Conservation (phyloP, 441 rosid species). For the Daphne laureola region DNA sequence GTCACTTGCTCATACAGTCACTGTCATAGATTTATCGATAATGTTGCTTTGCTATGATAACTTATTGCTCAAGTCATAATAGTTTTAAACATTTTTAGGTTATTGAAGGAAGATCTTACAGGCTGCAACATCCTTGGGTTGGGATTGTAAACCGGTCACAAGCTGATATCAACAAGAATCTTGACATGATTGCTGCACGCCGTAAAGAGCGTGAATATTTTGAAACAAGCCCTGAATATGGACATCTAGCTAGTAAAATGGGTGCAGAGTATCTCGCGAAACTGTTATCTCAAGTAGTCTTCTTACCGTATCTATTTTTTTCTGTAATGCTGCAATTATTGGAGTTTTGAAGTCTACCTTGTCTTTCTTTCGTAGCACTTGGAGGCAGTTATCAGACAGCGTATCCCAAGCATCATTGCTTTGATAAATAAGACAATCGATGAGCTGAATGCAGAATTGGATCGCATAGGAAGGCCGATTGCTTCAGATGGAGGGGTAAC, state of each 20-base stretch:
- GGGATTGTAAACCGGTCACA: slow-evolving; percentile 99
- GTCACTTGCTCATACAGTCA: no score
- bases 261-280: slow-evolving; percentile 98
- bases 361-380: slow-evolving; percentile 54
- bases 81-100: slow-evolving; percentile 40
- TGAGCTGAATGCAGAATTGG: slow-evolving; percentile 95
- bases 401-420: slow-evolving; percentile 95
- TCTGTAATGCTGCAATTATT: neutral
- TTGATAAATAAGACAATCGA: slow-evolving; percentile 92
- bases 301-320: neutral
- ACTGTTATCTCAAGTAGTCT: slow-evolving; percentile 72
- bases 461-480: slow-evolving; percentile 93
- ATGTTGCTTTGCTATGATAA: no score
- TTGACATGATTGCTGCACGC: slow-evolving; percentile 92
- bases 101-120: slow-evolving; percentile 90
- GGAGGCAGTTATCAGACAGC: slow-evolving; percentile 88
- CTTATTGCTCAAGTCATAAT: slow-evolving; percentile 7
- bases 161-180: slow-evolving; percentile 96
- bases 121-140: slow-evolving; percentile 99
- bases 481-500: slow-evolving; percentile 97
- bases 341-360: neutral
- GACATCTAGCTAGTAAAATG: slow-evolving; percentile 91
- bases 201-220: slow-evolving; percentile 92
- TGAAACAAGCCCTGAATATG: slow-evolving; percentile 95
- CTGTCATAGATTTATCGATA: no score